phyloP scores from a whole-genome alignment of 192 early-diverging fungal genomes.

The Coemansia erecta region DNA sequence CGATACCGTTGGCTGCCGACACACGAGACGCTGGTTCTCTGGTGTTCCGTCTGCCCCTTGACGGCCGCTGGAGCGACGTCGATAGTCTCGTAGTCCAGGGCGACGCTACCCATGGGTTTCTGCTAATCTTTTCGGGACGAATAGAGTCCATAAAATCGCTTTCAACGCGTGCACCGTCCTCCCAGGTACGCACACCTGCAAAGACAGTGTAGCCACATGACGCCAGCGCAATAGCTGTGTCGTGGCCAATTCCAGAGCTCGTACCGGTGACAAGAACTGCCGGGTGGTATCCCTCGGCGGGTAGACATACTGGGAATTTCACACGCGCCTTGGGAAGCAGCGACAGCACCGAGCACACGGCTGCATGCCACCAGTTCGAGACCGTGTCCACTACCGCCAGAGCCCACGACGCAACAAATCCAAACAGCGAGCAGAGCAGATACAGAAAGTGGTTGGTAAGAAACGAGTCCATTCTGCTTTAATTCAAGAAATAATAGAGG shows the following conservation, averaged over 20 bases:
- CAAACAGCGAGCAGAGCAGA: slow-evolving; percentile 40
- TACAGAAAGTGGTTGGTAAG: slow-evolving; percentile 51
- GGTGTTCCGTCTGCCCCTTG: not conserved
- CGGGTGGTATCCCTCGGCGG: slow-evolving; percentile 32
- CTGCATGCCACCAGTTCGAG: slow-evolving; percentile 50
- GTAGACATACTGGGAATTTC: slow-evolving; percentile 28
- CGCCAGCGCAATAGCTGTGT: slow-evolving; percentile 51
- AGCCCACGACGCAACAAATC: slow-evolving; percentile 27
- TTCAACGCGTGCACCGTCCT: slow-evolving; percentile 49
- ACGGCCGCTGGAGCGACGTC: not conserved
- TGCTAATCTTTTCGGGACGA: slow-evolving; percentile 13
- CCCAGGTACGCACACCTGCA: slow-evolving; percentile 53
- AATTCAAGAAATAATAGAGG: not conserved
- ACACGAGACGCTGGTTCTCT: not conserved
- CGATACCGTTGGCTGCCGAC: not conserved
- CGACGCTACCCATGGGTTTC: slow-evolving; percentile 28
- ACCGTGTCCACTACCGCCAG: slow-evolving; percentile 41
- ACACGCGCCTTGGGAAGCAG: slow-evolving; percentile 51
- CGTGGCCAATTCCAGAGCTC: slow-evolving; percentile 55
- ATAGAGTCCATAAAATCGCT: slow-evolving; percentile 34
- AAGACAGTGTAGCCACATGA: slow-evolving; percentile 54
- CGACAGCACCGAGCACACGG: slow-evolving; percentile 35
- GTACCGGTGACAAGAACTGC: slow-evolving; percentile 55
- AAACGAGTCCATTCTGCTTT: slow-evolving; percentile 38
- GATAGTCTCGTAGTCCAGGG: not conserved